These are phyloP conservation scores for Tulasnella sp. DNA, from an alignment of 768 basidiomycete species.

Conservation along the genomic window DNA sequence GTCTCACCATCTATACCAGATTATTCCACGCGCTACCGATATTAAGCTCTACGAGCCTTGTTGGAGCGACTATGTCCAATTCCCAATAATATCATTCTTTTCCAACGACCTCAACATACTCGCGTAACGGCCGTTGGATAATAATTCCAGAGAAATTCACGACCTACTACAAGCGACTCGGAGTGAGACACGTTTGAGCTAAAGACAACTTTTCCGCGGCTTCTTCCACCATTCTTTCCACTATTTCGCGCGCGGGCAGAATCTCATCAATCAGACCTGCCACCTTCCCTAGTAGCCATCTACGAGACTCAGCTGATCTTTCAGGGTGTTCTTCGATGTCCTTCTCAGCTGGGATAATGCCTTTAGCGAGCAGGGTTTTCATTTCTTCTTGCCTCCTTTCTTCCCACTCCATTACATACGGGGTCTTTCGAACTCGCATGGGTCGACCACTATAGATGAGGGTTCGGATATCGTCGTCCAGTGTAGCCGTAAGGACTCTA, in stretches of 20 bases:
- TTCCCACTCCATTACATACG: slow-evolving; percentile 80
- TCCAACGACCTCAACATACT: neutral
- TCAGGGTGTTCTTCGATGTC: slow-evolving; percentile 73
- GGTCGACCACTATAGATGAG: slow-evolving; percentile 69
- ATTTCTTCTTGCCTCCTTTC: slow-evolving; percentile 63
- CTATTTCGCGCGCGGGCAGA: slow-evolving; percentile 77
- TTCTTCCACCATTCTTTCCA: slow-evolving; percentile 49
- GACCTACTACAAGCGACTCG: neutral
- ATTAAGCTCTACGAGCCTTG: slow-evolving; percentile 46
- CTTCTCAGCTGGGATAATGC: slow-evolving; percentile 74
- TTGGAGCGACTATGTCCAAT: neutral
- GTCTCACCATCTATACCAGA: slow-evolving; percentile 49
- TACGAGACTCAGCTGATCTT: slow-evolving; percentile 51
- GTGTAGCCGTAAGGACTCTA: slow-evolving; percentile 39
- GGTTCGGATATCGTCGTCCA: slow-evolving; percentile 73
- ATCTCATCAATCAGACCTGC: slow-evolving; percentile 75
- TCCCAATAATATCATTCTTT: neutral
- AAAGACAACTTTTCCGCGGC: neutral
- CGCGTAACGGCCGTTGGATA: too few relatives aligned
- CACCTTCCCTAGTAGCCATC: slow-evolving; percentile 80
- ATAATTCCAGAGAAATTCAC: neutral
- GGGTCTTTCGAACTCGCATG: slow-evolving; percentile 77
- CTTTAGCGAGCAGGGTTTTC: slow-evolving; percentile 58
- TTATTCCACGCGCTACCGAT: slow-evolving; percentile 81
- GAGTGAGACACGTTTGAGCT: neutral